phyloP scores from a whole-genome alignment of 2,329 filamentous ascomycete species.

The Sporothrix variecibatus region DNA sequence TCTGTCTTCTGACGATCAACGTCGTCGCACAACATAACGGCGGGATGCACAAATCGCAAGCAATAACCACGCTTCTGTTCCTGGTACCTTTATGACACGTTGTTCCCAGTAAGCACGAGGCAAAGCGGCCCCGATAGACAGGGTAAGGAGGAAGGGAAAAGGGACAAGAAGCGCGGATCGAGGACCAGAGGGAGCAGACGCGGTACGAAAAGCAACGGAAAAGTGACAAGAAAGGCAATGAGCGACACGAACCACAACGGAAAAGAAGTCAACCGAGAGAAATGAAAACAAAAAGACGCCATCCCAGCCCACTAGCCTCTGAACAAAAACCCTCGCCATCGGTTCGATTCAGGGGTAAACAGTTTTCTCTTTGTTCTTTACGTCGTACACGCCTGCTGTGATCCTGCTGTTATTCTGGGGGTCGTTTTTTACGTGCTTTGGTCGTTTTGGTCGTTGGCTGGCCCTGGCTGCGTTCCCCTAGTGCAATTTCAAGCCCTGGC shows the following conservation, averaged over 20 bases:
- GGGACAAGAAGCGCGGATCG: neutral
- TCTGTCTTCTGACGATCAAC: neutral
- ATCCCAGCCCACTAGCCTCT: neutral
- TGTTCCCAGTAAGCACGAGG: neutral
- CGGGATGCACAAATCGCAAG: neutral
- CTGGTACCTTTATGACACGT: neutral
- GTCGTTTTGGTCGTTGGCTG: neutral
- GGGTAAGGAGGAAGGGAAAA: neutral
- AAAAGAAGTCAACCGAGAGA: neutral
- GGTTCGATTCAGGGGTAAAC: neutral
- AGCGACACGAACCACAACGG: neutral
- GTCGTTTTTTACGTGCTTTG: neutral
- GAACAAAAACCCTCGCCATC: neutral
- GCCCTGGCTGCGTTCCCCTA: neutral
- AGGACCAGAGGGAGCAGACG: neutral
- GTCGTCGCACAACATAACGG: neutral
- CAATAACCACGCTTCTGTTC: neutral
- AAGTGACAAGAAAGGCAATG: neutral
- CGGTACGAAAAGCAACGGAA: neutral
- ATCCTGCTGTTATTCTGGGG: neutral
- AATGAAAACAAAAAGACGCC: neutral
- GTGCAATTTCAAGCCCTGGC: neutral
- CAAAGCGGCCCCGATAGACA: neutral
- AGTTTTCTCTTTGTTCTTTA: neutral
- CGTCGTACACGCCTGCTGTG: neutral